Conservation (phyloP, 179 eudicot species). For the Corrigiola litoralis region DNA sequence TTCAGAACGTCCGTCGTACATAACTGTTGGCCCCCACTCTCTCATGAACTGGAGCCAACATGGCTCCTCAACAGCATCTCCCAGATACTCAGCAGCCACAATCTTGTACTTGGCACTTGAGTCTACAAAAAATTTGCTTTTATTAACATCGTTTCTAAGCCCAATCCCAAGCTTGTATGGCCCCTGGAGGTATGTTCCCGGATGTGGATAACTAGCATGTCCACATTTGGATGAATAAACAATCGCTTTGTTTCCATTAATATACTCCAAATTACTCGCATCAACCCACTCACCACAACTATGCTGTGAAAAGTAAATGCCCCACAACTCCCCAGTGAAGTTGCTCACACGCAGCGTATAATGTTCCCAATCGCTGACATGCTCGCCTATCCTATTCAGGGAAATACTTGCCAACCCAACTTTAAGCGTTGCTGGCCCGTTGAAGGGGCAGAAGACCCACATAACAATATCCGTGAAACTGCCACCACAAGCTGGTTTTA, state of each 20-base stretch:
- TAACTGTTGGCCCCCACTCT: constrained; percentile 58
- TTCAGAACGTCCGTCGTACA: constrained; percentile 34
- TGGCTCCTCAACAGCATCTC: constrained; percentile 37
- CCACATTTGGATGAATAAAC: constrained; percentile 59
- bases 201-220: constrained; percentile 56
- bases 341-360: constrained; percentile 79
- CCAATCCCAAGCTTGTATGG: constrained; percentile 50
- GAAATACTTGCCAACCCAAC: constrained; percentile 39
- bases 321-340: constrained; percentile 67
- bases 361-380: constrained; percentile 94
- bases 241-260: constrained; percentile 50
- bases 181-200: constrained; percentile 54
- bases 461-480: constrained; percentile 69
- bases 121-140: constrained; percentile 48
- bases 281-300: constrained; percentile 64
- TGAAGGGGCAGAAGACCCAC: constrained; percentile 95
- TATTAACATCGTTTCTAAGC: constrained; percentile 55
- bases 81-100: constrained; percentile 62
- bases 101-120: constrained; percentile 41
- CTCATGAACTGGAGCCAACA: constrained; percentile 59
- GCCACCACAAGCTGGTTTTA: constrained; percentile 78
- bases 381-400: constrained; percentile 64
- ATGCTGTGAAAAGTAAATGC: constrained; percentile 71
- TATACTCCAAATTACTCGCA: constrained; percentile 51
- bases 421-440: constrained; percentile 74